phyloP scores from a whole-genome alignment of 768 basidiomycete species.

The Kwoniella pini region DNA sequence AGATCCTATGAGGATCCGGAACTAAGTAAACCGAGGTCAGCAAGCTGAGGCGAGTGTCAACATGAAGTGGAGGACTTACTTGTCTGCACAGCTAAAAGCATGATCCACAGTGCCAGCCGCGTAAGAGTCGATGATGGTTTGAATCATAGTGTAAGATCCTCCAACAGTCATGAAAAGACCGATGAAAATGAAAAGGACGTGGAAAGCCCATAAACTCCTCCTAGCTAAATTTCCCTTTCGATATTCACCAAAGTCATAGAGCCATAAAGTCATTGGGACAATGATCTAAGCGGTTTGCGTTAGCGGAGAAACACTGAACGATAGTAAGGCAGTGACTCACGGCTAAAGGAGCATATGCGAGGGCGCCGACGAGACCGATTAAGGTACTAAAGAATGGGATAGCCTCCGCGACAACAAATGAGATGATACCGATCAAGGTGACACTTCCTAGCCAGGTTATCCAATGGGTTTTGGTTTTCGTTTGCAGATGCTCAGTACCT shows the following conservation, averaged over 20 bases:
- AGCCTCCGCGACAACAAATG: constrained; percentile 21
- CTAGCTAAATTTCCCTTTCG: constrained; percentile 8
- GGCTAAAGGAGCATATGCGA: constrained; percentile 25
- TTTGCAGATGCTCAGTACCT: constrained; percentile 21
- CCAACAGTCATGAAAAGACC: constrained; percentile 32
- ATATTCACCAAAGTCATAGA: constrained; percentile 21
- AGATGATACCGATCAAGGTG: constrained; percentile 10
- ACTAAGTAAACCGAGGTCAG: background rate
- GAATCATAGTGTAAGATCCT: constrained; percentile 25
- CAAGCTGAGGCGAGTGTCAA: too few relatives aligned
- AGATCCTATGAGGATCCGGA: background rate
- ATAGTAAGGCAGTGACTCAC: background rate
- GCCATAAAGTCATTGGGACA: constrained; percentile 23
- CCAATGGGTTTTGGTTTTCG: constrained; percentile 18
- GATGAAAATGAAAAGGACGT: constrained; percentile 19
- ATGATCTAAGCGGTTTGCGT: constrained; percentile 4
- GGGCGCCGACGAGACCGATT: constrained; percentile 33
- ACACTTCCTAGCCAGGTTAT: constrained; percentile 22
- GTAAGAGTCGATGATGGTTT: constrained; percentile 19
- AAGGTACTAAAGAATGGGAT: constrained; percentile 30
- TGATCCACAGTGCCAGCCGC: constrained; percentile 6
- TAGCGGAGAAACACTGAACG: background rate
- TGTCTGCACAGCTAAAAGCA: constrained; percentile 19
- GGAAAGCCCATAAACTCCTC: constrained; percentile 17
- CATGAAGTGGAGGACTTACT: too few relatives aligned